phyloP scores from a whole-genome alignment of 768 basidiomycete species.

The Pholiota microspora region DNA sequence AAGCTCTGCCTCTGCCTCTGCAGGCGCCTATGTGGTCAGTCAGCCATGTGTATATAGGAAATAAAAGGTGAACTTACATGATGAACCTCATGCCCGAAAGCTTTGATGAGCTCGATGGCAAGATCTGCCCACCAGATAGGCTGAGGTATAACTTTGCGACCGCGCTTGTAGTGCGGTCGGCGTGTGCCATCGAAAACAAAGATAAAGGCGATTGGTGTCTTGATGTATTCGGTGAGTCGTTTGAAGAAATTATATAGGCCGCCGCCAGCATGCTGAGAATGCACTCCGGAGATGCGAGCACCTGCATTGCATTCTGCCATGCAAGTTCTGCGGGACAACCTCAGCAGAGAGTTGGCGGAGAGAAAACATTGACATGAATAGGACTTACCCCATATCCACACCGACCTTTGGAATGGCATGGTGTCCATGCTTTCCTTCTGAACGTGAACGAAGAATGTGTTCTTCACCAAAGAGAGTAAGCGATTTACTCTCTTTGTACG shows the following conservation, averaged over 20 bases:
- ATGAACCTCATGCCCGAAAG: background rate
- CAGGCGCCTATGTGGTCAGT: background rate
- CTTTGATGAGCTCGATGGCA: background rate
- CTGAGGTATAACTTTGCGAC: background rate
- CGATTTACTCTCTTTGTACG: background rate
- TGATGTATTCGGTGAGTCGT: background rate
- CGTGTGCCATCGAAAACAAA: background rate
- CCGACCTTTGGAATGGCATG: background rate
- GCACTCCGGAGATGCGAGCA: background rate
- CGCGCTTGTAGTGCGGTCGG: background rate
- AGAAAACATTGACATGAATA: too few relatives aligned
- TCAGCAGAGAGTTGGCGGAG: background rate
- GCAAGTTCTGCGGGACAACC: background rate
- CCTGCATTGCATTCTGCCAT: background rate
- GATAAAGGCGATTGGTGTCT: background rate
- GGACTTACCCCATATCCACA: background rate
- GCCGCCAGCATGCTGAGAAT: background rate
- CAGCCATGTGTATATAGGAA: background rate
- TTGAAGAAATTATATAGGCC: background rate
- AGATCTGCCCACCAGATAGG: background rate
- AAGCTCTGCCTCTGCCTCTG: background rate
- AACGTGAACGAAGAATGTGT: background rate
- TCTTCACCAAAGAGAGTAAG: background rate
- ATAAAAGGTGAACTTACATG: background rate
- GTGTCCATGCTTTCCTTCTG: background rate